Evolutionary conservation across 306 rosid species (phyloP).

Genomic region (Casuarina equisetifolia): DNA sequence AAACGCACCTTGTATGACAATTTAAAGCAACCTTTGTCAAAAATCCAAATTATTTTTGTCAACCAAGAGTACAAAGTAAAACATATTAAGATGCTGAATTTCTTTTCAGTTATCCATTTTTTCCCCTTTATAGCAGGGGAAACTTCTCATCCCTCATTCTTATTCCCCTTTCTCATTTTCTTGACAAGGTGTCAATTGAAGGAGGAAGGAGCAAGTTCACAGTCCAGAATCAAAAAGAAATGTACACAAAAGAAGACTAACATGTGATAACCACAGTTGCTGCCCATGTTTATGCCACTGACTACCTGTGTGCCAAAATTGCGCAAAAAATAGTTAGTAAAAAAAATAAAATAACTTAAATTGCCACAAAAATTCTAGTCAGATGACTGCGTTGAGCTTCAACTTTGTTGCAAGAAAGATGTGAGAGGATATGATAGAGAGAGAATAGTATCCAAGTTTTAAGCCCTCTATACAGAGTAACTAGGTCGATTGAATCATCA

Average conservation of each 20-base stretch:
- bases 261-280: conserved; percentile 91
- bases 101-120: not conserved
- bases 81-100: not conserved
- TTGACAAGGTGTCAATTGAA: not conserved
- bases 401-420: not conserved
- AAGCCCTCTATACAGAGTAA: conserved; percentile 1
- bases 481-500: not conserved
- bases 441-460: not conserved
- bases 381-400: not conserved
- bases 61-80: not conserved
- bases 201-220: not conserved
- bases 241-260: conserved; percentile 31
- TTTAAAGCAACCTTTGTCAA: not conserved
- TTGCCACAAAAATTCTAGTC: not conserved
- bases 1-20: not conserved
- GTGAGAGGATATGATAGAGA: not conserved
- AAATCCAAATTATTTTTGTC: not conserved
- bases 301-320: conserved; percentile 55
- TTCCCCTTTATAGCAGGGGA: not conserved
- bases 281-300: conserved; percentile 96
- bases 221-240: not conserved
- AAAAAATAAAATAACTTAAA: conserved; percentile 8
- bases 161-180: conserved; percentile 2
- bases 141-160: not conserved
- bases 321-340: conserved; percentile 23